Evolutionary conservation across 805 yeast genomes (phyloP).

Genomic region (Candida chauliodis): DNA sequence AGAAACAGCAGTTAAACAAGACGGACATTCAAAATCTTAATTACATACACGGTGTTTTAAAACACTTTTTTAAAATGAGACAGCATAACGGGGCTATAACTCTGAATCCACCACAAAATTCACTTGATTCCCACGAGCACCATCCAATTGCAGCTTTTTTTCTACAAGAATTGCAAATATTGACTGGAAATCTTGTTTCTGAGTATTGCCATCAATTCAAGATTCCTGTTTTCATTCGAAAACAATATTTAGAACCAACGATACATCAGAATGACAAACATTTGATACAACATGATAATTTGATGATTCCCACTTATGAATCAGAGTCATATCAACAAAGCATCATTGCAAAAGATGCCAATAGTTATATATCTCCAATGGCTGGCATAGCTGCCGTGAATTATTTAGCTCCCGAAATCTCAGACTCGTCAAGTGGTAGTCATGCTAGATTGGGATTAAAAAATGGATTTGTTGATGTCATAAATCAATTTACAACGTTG

Average conservation of each 20-base stretch:
- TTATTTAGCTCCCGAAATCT: slow-evolving; percentile 22
- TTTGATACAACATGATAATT: slow-evolving; percentile 31
- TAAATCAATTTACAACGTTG: slow-evolving; percentile 19
- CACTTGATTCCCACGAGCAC: slow-evolving; percentile 3
- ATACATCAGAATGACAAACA: slow-evolving; percentile 20
- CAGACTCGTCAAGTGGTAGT: slow-evolving; percentile 9
- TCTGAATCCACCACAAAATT: slow-evolving; percentile 11
- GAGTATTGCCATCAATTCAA: slow-evolving; percentile 17
- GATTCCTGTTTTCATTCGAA: slow-evolving; percentile 15
- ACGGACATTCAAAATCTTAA: slow-evolving; percentile 30
- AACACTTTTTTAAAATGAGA: slow-evolving; percentile 28
- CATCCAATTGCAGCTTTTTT: slow-evolving; percentile 19
- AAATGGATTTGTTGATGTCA: slow-evolving; percentile 26
- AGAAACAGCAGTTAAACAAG: slow-evolving; percentile 11
- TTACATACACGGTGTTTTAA: slow-evolving; percentile 28
- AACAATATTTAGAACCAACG: slow-evolving; percentile 15
- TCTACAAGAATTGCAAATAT: slow-evolving; percentile 21
- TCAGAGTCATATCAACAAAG: slow-evolving; percentile 37
- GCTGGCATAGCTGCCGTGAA: slow-evolving; percentile 33
- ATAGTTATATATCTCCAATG: slow-evolving; percentile 31
- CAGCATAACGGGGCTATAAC: slow-evolving; percentile 25
- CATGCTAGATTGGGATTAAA: slow-evolving; percentile 26
- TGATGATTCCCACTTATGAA: slow-evolving; percentile 31
- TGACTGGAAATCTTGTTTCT: slow-evolving; percentile 23
- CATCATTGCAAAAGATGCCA: slow-evolving; percentile 29